Percentiles rank a stretch among this genome's conserved stretches.
Evolutionary conservation across 2,329 filamentous ascomycete genomes (phyloP).

Genomic region (Talaromyces sp.): DNA sequence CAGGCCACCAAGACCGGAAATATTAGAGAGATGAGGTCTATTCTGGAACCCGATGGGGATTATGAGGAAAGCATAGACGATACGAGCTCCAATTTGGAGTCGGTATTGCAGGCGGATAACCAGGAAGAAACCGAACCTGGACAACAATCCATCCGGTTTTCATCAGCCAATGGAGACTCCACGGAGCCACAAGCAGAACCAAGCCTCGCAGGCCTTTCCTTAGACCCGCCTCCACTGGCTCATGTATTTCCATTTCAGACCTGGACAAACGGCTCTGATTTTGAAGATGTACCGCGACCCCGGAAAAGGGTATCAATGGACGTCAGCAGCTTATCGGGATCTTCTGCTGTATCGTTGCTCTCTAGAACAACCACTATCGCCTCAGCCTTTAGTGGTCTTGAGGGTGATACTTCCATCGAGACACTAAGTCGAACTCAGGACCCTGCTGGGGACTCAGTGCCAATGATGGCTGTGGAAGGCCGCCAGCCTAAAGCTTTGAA

Average conservation of each 20-base stretch:
- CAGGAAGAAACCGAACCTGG: slow-evolving; percentile 16
- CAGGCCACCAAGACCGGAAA: slow-evolving; percentile 76
- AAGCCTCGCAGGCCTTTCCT: slow-evolving; percentile 11
- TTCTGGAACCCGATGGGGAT: slow-evolving; percentile 67
- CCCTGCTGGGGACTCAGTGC: slow-evolving; percentile 70
- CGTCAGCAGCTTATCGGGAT: slow-evolving; percentile 78
- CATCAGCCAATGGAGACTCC: slow-evolving; percentile 18
- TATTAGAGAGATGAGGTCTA: slow-evolving; percentile 65
- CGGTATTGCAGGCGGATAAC: slow-evolving; percentile 27
- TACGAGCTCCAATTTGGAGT: slow-evolving; percentile 35
- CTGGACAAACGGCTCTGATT: slow-evolving; percentile 42
- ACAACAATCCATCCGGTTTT: slow-evolving; percentile 17
- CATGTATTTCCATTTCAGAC: slow-evolving; percentile 91
- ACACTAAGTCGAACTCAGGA: slow-evolving; percentile 53
- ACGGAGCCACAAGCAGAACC: slow-evolving; percentile 16
- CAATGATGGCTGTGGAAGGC: slow-evolving; percentile 78
- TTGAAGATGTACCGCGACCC: slow-evolving; percentile 45
- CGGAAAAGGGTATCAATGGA: slow-evolving; percentile 85
- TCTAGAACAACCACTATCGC: slow-evolving; percentile 75
- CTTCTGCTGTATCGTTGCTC: slow-evolving; percentile 75
- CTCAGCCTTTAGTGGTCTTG: slow-evolving; percentile 66
- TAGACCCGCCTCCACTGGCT: slow-evolving; percentile 47
- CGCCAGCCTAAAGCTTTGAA: slow-evolving; percentile 65
- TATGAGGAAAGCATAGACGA: slow-evolving; percentile 44
- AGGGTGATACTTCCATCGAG: slow-evolving; percentile 82